phyloP scores from a whole-genome alignment of 805 yeast species.

The Hanseniaspora nectarophila region DNA sequence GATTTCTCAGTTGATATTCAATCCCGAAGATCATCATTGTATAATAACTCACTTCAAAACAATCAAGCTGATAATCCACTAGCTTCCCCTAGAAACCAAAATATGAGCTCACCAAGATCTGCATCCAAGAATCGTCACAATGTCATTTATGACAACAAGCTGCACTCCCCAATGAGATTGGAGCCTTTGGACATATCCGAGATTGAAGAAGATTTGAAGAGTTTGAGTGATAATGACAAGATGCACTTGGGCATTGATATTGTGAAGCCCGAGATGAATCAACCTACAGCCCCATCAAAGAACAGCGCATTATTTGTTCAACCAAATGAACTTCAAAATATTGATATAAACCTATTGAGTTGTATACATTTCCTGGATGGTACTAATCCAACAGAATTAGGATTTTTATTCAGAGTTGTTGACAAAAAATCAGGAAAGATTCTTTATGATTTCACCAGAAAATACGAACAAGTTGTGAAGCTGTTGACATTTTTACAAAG shows the following conservation, averaged over 20 bases:
- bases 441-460: constrained; percentile 63
- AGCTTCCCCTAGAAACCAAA: constrained; percentile 16
- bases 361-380: constrained; percentile 42
- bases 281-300: neutral
- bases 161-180: constrained; percentile 26
- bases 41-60: neutral
- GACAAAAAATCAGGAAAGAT: constrained; percentile 53
- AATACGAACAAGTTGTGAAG: constrained; percentile 44
- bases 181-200: constrained; percentile 13
- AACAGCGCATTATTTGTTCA: constrained; percentile 38
- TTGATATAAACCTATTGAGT: constrained; percentile 36
- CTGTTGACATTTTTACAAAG: constrained; percentile 45
- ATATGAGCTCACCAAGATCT: constrained; percentile 6
- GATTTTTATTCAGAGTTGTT: constrained; percentile 47
- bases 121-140: constrained; percentile 23
- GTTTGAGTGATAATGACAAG: constrained; percentile 4
- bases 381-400: constrained; percentile 9
- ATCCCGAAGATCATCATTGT: constrained; percentile 8
- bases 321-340: constrained; percentile 46
- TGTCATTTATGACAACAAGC: constrained; percentile 26
- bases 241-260: constrained; percentile 1
- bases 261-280: neutral
- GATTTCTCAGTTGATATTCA: neutral
- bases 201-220: constrained; percentile 6
- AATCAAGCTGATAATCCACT: neutral